A percentile compares a stretch with the other conserved stretches of the same genome.
phyloP scores from a whole-genome alignment of 192 early-diverging fungal species.

The Backusella parvicylindrica region DNA sequence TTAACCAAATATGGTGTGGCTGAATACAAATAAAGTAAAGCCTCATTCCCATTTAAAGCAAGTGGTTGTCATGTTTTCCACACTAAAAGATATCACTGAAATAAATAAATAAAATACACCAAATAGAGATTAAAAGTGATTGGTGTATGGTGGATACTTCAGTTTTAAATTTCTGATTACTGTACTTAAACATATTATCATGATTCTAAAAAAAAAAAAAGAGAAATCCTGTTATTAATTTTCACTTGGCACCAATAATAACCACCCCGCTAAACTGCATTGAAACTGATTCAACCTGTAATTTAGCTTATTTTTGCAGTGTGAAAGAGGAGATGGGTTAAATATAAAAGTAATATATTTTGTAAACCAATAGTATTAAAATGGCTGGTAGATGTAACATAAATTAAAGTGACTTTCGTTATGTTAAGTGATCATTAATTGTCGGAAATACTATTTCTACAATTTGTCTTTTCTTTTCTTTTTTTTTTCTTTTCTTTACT shows the following conservation, averaged over 20 bases:
- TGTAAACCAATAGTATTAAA: background rate
- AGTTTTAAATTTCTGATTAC: background rate
- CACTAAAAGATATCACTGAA: background rate
- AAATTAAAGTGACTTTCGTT: background rate
- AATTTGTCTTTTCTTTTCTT: background rate
- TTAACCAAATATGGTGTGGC: background rate
- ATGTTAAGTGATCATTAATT: background rate
- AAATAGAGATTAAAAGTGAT: no score
- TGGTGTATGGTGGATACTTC: background rate
- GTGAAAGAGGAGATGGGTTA: background rate
- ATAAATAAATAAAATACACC: no score
- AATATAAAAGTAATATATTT: background rate
- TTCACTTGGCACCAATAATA: background rate
- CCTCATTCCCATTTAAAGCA: background rate
- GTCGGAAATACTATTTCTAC: background rate
- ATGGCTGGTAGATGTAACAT: background rate
- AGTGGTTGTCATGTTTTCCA: background rate
- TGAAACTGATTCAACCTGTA: no score
- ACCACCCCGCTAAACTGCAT: background rate
- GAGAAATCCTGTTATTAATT: background rate
- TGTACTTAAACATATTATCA: background rate
- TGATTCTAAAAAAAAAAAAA: no score
- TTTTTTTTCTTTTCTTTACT: background rate
- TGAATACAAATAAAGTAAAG: background rate
- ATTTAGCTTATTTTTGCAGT: no score